Evolutionary conservation across 2,329 filamentous ascomycete species (phyloP).

Genomic region (Aspergillus sp.): DNA sequence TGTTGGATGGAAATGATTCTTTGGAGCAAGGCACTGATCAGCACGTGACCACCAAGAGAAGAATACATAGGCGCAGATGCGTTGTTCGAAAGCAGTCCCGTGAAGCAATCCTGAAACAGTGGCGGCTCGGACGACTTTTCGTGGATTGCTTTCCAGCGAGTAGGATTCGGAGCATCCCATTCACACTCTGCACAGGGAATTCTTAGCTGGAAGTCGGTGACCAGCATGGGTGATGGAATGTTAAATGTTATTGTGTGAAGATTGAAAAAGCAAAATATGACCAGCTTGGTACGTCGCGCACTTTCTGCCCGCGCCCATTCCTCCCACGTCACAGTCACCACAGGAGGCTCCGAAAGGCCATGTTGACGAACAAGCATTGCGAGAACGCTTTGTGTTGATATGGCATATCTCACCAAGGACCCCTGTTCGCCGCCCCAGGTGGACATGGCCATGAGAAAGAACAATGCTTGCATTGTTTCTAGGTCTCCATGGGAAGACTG

Average conservation of each 20-base stretch:
- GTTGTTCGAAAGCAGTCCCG: background rate
- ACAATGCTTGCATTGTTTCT: background rate
- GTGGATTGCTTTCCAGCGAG: background rate
- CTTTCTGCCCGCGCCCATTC: conserved; percentile 19
- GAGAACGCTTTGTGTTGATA: background rate
- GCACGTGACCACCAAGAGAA: background rate
- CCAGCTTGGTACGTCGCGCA: conserved; percentile 21
- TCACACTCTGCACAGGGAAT: conserved; percentile 18
- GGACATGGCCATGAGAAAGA: background rate
- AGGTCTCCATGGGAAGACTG: background rate
- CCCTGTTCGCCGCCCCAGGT: background rate
- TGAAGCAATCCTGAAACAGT: background rate
- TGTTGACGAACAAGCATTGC: background rate
- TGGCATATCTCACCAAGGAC: background rate
- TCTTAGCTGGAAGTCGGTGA: conserved; percentile 16
- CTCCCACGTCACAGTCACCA: conserved; percentile 9
- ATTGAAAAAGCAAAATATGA: conserved; percentile 23
- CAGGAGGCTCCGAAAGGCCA: background rate
- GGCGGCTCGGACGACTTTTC: background rate
- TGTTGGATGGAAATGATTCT: background rate
- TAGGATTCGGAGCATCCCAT: conserved; percentile 12
- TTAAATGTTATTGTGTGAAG: conserved; percentile 23
- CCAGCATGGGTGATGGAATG: conserved; percentile 19
- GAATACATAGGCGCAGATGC: background rate
- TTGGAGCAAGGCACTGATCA: background rate